phyloP scores from a whole-genome alignment of 306 rosid genomes.

The Cucurbita moschata region DNA sequence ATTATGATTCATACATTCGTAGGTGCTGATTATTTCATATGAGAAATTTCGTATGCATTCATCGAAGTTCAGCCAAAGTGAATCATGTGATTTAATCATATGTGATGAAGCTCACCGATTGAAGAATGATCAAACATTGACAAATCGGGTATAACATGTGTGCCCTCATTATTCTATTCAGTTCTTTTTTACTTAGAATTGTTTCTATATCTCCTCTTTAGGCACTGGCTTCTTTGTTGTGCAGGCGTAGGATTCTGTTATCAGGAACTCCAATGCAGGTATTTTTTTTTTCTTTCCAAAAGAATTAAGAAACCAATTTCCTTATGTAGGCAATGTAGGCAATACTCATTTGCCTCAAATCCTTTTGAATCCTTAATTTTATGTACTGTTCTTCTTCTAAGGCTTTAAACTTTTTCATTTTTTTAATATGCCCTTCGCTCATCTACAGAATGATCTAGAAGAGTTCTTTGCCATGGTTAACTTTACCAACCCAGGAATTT shows the following conservation, averaged over 20 bases:
- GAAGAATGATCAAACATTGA: slow-evolving; percentile 87
- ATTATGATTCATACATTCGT: slow-evolving; percentile 8
- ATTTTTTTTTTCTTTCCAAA: not conserved
- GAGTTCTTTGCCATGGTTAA: slow-evolving; percentile 93
- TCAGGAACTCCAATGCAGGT: slow-evolving; percentile 99
- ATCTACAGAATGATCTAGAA: slow-evolving; percentile 79
- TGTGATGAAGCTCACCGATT: slow-evolving; percentile 98
- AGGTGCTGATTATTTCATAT: slow-evolving; percentile 85
- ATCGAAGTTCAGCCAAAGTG: slow-evolving; percentile 48
- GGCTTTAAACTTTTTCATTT: not conserved
- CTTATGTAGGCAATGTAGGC: slow-evolving; percentile 84
- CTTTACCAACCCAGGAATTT: slow-evolving; percentile 82
- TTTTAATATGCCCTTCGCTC: not conserved
- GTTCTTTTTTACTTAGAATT: slow-evolving; percentile 5
- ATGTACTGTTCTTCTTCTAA: not conserved
- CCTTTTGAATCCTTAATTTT: not conserved
- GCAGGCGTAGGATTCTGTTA: slow-evolving; percentile 67
- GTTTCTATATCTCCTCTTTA: slow-evolving; percentile 22
- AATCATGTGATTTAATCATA: slow-evolving; percentile 80
- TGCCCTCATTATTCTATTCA: not conserved
- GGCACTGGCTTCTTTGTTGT: slow-evolving; percentile 86
- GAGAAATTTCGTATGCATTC: slow-evolving; percentile 95
- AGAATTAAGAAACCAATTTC: not conserved
- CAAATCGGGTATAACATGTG: slow-evolving; percentile 56
- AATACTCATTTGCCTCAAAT: slow-evolving; percentile 3